These are phyloP conservation scores for Suillus occidentalis DNA, from an alignment of 768 basidiomycete genomes.

Conservation along the genomic window DNA sequence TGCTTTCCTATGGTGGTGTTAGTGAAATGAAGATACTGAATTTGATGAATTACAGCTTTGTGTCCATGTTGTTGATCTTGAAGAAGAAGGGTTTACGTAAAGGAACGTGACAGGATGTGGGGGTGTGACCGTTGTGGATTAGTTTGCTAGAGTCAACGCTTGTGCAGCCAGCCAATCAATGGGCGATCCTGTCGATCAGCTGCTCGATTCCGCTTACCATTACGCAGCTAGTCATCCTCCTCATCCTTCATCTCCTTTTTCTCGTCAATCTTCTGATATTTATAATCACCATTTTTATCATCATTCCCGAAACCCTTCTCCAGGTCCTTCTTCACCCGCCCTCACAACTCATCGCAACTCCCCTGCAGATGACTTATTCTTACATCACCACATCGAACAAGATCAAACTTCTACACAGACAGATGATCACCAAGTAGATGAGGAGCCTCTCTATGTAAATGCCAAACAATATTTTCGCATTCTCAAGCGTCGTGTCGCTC, in stretches of 20 bases:
- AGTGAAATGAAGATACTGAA: slow-evolving; percentile 4
- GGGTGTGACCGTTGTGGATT: slow-evolving; percentile 16
- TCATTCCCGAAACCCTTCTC: slow-evolving; percentile 28
- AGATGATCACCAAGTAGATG: slow-evolving; percentile 62
- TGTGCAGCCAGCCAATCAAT: slow-evolving; percentile 45
- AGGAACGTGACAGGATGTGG: slow-evolving; percentile 10
- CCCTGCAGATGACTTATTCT: slow-evolving; percentile 31
- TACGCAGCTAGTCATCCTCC: slow-evolving; percentile 16
- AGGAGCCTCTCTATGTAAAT: slow-evolving; percentile 98
- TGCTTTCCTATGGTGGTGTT: slow-evolving; percentile 41
- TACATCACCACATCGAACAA: slow-evolving; percentile 26
- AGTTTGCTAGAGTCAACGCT: slow-evolving; percentile 30
- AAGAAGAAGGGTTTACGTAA: slow-evolving; percentile 22
- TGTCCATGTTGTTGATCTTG: slow-evolving; percentile 33
- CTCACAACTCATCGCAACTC: slow-evolving; percentile 29
- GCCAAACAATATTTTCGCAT: slow-evolving; percentile 99
- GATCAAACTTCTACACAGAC: slow-evolving; percentile 11
- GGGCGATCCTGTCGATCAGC: slow-evolving; percentile 59
- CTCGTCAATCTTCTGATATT: slow-evolving; percentile 21
- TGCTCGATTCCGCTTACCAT: slow-evolving; percentile 55
- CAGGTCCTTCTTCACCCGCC: slow-evolving; percentile 30
- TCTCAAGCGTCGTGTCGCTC: slow-evolving; percentile 88
- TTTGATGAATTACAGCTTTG: slow-evolving; percentile 34
- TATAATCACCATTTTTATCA: slow-evolving; percentile 25
- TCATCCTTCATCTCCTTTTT: slow-evolving; percentile 21